Conservation (phyloP, 345 rosid genomes). For the Linum trigynum region DNA sequence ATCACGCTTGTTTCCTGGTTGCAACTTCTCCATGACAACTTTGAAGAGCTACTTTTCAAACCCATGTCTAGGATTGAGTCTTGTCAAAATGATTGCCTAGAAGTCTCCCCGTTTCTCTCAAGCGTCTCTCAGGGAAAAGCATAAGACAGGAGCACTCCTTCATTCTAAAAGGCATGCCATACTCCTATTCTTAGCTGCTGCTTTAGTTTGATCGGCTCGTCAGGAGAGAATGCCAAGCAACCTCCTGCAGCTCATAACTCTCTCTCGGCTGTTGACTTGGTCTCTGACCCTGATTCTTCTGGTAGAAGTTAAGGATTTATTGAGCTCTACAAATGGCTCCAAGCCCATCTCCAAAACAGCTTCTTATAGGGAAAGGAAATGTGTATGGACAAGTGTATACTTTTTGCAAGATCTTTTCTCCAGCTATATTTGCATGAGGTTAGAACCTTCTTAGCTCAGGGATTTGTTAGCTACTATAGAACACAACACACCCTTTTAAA, state of each 20-base stretch:
- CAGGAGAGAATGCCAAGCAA: constrained; percentile 24
- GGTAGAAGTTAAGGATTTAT: constrained; percentile 36
- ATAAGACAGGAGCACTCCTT: constrained; percentile 14
- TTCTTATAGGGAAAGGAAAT: constrained; percentile 21
- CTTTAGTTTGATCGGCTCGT: constrained; percentile 36
- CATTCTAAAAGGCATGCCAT: constrained; percentile 63
- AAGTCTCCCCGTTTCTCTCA: constrained; percentile 65
- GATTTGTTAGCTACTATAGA: background rate
- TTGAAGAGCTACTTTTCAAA: constrained; percentile 41
- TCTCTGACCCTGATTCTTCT: constrained; percentile 15
- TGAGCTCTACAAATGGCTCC: constrained; percentile 60
- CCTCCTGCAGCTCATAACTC: constrained; percentile 22
- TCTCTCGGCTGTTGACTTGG: constrained; percentile 17
- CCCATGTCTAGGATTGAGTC: constrained; percentile 21
- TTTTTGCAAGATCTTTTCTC: constrained; percentile 55
- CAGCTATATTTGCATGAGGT: constrained; percentile 71
- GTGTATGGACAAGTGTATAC: constrained; percentile 33
- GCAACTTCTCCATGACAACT: constrained; percentile 55
- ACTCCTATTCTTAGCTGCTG: constrained; percentile 67
- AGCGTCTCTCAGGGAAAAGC: constrained; percentile 31
- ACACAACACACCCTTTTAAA: background rate
- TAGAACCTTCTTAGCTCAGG: constrained; percentile 7
- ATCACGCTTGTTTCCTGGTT: constrained; percentile 48
- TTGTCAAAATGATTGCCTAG: constrained; percentile 39
- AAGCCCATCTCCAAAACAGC: constrained; percentile 30